Percentiles rank a stretch among this genome's conserved stretches.
Conservation (phyloP, 1,284 basidiomycete genomes). For the Tausonia pullulans region DNA sequence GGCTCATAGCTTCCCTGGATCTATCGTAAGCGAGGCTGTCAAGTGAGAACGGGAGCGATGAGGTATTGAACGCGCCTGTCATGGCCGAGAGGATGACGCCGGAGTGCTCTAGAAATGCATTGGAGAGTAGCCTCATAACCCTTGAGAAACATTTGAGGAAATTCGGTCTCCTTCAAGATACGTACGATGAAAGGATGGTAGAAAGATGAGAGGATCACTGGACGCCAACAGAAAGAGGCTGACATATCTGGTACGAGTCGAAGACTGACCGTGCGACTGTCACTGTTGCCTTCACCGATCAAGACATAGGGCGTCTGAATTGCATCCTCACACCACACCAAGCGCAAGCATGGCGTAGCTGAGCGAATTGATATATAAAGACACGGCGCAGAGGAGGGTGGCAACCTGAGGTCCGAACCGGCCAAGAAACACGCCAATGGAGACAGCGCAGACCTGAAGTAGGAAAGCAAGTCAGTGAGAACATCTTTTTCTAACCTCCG, state of each 20-base stretch:
- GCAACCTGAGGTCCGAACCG: too few relatives aligned
- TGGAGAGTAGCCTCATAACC: constrained; percentile 25
- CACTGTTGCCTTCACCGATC: too few relatives aligned
- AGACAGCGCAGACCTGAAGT: too few relatives aligned
- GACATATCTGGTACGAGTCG: constrained; percentile 30
- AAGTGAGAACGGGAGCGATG: constrained; percentile 31
- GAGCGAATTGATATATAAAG: too few relatives aligned
- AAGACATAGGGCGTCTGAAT: too few relatives aligned
- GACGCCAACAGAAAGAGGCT: constrained; percentile 30
- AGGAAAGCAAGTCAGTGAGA: too few relatives aligned
- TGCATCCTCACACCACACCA: too few relatives aligned
- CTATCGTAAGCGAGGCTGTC: constrained; percentile 27
- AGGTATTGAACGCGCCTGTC: constrained; percentile 37
- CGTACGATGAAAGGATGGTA: constrained; percentile 31
- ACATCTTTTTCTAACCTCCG: too few relatives aligned
- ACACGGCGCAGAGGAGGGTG: too few relatives aligned
- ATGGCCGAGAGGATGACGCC: constrained; percentile 35
- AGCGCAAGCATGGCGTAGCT: too few relatives aligned
- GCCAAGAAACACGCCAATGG: too few relatives aligned
- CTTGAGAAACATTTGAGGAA: too few relatives aligned
- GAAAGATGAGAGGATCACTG: constrained; percentile 33
- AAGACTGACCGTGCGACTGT: constrained; percentile 18
- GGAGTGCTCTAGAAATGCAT: constrained; percentile 34
- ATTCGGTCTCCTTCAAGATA: not conserved
- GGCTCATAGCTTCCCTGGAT: constrained; percentile 17